Evolutionary conservation across 2,329 filamentous ascomycete species (phyloP).

Genomic region (Stachybotrys echinatus): DNA sequence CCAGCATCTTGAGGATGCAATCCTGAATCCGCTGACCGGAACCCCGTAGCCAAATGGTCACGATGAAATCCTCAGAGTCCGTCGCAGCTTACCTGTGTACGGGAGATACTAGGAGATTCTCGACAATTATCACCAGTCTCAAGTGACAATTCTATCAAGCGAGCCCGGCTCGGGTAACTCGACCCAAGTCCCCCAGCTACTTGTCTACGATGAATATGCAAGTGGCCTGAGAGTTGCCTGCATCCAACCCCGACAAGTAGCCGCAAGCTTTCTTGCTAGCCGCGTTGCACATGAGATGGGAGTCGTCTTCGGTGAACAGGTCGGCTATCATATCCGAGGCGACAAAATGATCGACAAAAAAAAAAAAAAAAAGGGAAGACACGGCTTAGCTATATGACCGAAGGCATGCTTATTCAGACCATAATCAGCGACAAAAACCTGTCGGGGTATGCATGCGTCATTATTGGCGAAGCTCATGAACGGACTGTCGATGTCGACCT

Average conservation of each 20-base stretch:
- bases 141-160: slow-evolving; percentile 9
- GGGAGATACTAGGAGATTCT: background rate
- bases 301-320: slow-evolving; percentile 78
- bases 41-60: slow-evolving; percentile 5
- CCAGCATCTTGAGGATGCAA: slow-evolving; percentile 6
- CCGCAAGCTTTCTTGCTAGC: slow-evolving; percentile 85
- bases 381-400: slow-evolving; percentile 10
- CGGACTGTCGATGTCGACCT: slow-evolving; percentile 7
- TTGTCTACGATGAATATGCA: slow-evolving; percentile 8
- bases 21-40: slow-evolving; percentile 5
- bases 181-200: slow-evolving; percentile 10
- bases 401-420: slow-evolving; percentile 3
- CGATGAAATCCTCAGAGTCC: slow-evolving; percentile 3
- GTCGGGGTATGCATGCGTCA: slow-evolving; percentile 5
- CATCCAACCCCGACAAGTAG: slow-evolving; percentile 82
- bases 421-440: background rate
- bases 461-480: slow-evolving; percentile 10
- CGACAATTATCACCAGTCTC: background rate
- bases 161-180: slow-evolving; percentile 12
- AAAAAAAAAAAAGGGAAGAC: background rate
- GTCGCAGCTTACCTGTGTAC: slow-evolving; percentile 13
- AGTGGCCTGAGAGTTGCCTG: slow-evolving; percentile 73
- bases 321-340: slow-evolving; percentile 84
- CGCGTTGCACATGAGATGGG: slow-evolving; percentile 87
- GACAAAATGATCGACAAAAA: slow-evolving; percentile 66